These are phyloP conservation scores for Castanea crenata DNA, from an alignment of 306 rosid genomes.

Conservation along the genomic window DNA sequence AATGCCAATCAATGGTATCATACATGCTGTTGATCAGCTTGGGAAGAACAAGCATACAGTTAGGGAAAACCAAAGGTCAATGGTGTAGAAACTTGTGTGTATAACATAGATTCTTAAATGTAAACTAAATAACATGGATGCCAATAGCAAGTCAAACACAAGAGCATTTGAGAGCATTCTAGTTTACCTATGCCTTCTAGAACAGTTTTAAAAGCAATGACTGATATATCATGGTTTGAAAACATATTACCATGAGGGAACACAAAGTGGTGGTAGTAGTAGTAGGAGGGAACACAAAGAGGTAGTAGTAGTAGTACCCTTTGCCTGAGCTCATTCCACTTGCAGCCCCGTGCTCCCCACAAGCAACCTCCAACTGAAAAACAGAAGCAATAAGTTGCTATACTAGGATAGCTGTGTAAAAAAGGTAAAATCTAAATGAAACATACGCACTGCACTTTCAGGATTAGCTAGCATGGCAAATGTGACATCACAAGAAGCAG, in stretches of 20 bases:
- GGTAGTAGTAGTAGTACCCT: constrained; percentile 61
- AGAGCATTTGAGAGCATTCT: neutral
- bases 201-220: neutral
- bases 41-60: neutral
- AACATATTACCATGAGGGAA: neutral
- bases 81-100: neutral
- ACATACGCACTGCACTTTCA: constrained; percentile 82
- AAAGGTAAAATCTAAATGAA: constrained; percentile 1
- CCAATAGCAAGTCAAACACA: neutral
- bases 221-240: neutral
- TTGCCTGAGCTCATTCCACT: constrained; percentile 82
- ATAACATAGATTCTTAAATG: neutral
- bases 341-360: constrained; percentile 75
- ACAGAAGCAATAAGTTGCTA: constrained; percentile 15
- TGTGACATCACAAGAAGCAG: constrained; percentile 89
- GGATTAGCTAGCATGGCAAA: constrained; percentile 99
- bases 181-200: neutral
- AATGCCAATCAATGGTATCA: constrained; percentile 15
- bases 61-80: neutral
- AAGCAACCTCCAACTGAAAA: constrained; percentile 77
- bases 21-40: constrained; percentile 16
- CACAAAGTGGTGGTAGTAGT: constrained; percentile 6
- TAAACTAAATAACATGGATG: neutral
- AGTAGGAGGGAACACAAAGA: neutral
- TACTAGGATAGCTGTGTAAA: constrained; percentile 7